phyloP scores from a whole-genome alignment of 2,329 filamentous ascomycete genomes.

The Fusarium temperatum region DNA sequence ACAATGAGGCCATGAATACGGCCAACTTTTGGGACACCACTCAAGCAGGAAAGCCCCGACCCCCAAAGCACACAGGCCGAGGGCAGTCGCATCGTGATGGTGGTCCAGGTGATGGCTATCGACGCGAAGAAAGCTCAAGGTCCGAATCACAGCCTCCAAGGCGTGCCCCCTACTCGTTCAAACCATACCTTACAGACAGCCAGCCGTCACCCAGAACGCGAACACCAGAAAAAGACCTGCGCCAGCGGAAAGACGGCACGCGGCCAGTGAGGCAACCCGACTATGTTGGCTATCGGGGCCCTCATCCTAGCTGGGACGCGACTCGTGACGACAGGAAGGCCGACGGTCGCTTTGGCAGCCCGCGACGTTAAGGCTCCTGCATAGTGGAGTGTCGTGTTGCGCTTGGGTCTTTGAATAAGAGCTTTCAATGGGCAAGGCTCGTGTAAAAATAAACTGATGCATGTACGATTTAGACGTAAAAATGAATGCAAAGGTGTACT shows the following conservation, averaged over 20 bases:
- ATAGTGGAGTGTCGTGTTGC: background rate
- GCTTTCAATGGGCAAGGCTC: background rate
- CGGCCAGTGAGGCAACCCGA: background rate
- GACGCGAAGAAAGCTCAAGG: background rate
- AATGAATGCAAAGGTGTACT: background rate
- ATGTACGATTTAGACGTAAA: slow-evolving; percentile 16
- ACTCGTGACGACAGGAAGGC: background rate
- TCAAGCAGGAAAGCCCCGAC: slow-evolving; percentile 14
- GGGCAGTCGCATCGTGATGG: background rate
- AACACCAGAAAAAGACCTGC: background rate
- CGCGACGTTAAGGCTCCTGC: background rate
- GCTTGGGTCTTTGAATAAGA: background rate
- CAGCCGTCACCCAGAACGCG: background rate
- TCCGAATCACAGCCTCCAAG: background rate
- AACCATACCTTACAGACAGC: background rate
- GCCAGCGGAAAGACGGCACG: background rate
- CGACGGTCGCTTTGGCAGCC: background rate
- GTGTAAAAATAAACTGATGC: slow-evolving; percentile 8
- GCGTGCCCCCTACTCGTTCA: background rate
- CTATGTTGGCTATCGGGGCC: background rate
- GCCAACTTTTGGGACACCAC: slow-evolving; percentile 48
- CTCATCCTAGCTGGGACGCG: background rate
- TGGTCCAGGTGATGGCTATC: background rate
- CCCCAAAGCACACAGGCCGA: background rate
- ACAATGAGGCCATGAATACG: slow-evolving; percentile 22